Evolutionary conservation across 2,329 filamentous ascomycete species (phyloP), one percentile per base, ranked within the genome.

Genomic region (Fusarium nelsonii): DNA sequence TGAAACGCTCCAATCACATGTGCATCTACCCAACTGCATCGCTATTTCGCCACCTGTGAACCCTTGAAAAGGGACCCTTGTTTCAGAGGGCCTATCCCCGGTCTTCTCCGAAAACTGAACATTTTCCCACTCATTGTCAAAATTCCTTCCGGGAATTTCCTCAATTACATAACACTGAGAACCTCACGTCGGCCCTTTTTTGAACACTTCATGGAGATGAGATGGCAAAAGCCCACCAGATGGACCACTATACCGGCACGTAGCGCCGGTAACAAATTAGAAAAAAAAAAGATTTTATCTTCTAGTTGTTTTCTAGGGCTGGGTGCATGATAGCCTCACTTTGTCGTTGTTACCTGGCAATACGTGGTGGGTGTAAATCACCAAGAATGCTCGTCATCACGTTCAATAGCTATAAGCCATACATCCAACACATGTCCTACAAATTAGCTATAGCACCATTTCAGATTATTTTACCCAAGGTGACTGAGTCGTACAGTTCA

Each of bases 151-250:
- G 63, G 52, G 16, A 65, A 63, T 61, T 70, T 58, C 73, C 65
- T 65, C 51, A 53, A 81, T 65, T 60, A 71, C 62, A 60, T 65
- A 65, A 61, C 34, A 37, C 48, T 28, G 61, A 51, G 43, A 57
- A 65, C 51, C 30, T 50, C 54, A 44, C 43, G 43, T 58, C 78
- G 57, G 82, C 79, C 82, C 84, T 83, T 77, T 30, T 23, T 23
- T 59, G 28, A 53, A 41, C 8, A 23, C 75, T 79, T 37, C 80
- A 78, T 43, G 76, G 30, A 30, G 30, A 30, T 30, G 76, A 43
- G 75, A 83, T 71, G 58, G 23, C 23, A 76, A 61, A 85, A 85
- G 36, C 82, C 84, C 61, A 82, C 67, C 85, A 68, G 85, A 85
- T 44, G 73, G 69, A 5, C 23, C 43, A 86, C 80, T 15, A 85